Conservation (phyloP, 1,139 yeast species). For the Saccharomyces hybrid region DNA sequence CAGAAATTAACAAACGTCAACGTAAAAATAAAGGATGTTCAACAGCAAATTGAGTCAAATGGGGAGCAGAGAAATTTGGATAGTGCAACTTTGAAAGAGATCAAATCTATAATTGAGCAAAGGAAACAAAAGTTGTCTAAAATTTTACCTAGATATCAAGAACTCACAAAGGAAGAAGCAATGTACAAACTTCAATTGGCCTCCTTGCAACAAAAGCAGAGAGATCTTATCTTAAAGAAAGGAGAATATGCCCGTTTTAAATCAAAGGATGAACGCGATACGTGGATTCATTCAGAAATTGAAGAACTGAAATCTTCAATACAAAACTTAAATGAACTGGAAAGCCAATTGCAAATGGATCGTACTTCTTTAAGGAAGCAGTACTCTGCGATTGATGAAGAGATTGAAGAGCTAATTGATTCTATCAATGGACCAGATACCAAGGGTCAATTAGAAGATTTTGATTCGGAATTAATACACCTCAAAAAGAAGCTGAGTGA, state of each 20-base stretch:
- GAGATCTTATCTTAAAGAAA: slow-evolving; percentile 64
- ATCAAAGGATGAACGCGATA: slow-evolving; percentile 53
- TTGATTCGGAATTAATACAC: slow-evolving; percentile 28
- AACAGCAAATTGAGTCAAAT: slow-evolving; percentile 27
- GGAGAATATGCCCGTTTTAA: slow-evolving; percentile 60
- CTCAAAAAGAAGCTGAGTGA: slow-evolving; percentile 39
- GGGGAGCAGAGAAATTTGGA: slow-evolving; percentile 24
- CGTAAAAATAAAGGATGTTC: slow-evolving; percentile 29
- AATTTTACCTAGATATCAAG: slow-evolving; percentile 40
- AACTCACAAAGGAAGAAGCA: slow-evolving; percentile 39
- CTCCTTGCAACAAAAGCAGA: slow-evolving; percentile 46
- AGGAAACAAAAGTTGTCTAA: slow-evolving; percentile 39
- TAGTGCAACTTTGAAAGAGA: slow-evolving; percentile 22
- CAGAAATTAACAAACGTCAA: slow-evolving; percentile 33
- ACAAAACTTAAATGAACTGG: slow-evolving; percentile 17
- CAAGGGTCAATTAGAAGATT: slow-evolving; percentile 28
- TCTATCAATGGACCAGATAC: slow-evolving; percentile 36
- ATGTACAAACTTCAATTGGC: slow-evolving; percentile 38
- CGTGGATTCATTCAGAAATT: slow-evolving; percentile 56
- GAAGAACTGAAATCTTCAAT: slow-evolving; percentile 32
- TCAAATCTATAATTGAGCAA: slow-evolving; percentile 35
- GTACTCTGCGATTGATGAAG: slow-evolving; percentile 8
- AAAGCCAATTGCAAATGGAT: slow-evolving; percentile 3
- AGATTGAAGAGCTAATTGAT: slow-evolving; percentile 34
- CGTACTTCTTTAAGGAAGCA: background rate